Evolutionary conservation across 2,329 filamentous ascomycete species (phyloP).

Genomic region (Tolypocladium tundrense): DNA sequence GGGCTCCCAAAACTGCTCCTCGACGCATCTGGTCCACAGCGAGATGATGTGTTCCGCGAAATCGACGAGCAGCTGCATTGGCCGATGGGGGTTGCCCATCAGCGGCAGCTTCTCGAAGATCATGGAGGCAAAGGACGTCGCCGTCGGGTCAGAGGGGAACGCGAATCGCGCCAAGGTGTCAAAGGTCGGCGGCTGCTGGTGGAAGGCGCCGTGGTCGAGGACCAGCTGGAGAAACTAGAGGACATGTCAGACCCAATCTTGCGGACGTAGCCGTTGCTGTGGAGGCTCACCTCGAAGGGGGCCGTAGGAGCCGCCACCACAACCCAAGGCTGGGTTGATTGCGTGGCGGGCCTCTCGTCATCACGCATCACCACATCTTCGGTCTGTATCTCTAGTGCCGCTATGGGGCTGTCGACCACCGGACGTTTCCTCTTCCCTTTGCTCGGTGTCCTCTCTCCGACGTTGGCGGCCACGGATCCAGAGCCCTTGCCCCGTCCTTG

Average conservation of each 20-base stretch:
- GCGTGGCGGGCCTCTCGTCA: slow-evolving; percentile 10
- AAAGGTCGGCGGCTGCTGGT: slow-evolving; percentile 50
- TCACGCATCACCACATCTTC: slow-evolving; percentile 29
- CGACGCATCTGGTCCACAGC: slow-evolving; percentile 58
- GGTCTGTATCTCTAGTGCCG: slow-evolving; percentile 44
- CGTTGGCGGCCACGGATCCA: slow-evolving; percentile 31
- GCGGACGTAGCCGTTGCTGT: background rate
- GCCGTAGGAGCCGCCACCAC: slow-evolving; percentile 13
- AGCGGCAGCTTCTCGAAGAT: slow-evolving; percentile 57
- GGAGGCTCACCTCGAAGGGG: slow-evolving; percentile 33
- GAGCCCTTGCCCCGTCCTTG: slow-evolving; percentile 28
- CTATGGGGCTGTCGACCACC: slow-evolving; percentile 54
- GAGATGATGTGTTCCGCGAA: slow-evolving; percentile 54
- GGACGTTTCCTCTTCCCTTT: slow-evolving; percentile 63
- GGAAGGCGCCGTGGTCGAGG: slow-evolving; percentile 48
- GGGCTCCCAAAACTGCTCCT: slow-evolving; percentile 52
- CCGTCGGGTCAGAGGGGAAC: slow-evolving; percentile 51
- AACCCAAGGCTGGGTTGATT: slow-evolving; percentile 9
- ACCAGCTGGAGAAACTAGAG: slow-evolving; percentile 51
- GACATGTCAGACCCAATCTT: background rate
- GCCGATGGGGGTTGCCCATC: slow-evolving; percentile 38
- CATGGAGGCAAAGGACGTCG: slow-evolving; percentile 52
- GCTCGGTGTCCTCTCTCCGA: slow-evolving; percentile 49
- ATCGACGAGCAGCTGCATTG: slow-evolving; percentile 48
- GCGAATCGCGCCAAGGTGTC: slow-evolving; percentile 55